Conservation (phyloP, 1,284 basidiomycete species). For the Apiotrichum veenhuisii region DNA sequence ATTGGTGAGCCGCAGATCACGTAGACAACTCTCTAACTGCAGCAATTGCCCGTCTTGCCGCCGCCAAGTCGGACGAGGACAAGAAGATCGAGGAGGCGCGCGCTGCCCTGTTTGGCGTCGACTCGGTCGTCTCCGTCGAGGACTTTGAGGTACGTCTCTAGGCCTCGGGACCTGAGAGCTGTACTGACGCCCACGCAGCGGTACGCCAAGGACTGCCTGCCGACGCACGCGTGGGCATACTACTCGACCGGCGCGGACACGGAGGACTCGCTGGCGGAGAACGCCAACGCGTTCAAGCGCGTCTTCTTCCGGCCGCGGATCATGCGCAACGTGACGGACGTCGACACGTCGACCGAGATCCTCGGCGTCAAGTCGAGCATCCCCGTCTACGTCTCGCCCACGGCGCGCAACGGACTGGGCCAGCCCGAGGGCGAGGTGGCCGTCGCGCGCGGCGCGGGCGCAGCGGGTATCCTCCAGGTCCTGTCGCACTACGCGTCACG, state of each 20-base stretch:
- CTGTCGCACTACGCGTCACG: conserved; percentile 51
- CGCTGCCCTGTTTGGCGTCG: conserved; percentile 28
- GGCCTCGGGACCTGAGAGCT: no score
- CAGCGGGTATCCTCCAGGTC: conserved; percentile 45
- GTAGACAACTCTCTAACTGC: neutral
- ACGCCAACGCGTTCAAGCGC: conserved; percentile 65
- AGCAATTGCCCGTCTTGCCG: neutral
- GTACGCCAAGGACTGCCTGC: conserved; percentile 63
- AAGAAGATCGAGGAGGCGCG: conserved; percentile 25
- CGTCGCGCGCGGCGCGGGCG: conserved; percentile 50
- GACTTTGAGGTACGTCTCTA: conserved; percentile 43
- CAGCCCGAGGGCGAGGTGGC: conserved; percentile 51
- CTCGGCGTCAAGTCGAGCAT: conserved; percentile 66
- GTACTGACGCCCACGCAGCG: conserved; percentile 9
- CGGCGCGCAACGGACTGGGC: conserved; percentile 52
- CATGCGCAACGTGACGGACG: conserved; percentile 63
- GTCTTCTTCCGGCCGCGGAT: conserved; percentile 79
- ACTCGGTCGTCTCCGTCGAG: conserved; percentile 31
- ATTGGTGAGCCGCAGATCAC: conserved; percentile 18
- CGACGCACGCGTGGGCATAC: conserved; percentile 69
- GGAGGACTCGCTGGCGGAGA: conserved; percentile 59
- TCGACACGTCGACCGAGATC: conserved; percentile 68
- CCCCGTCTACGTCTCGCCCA: conserved; percentile 76
- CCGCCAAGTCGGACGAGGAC: conserved; percentile 14
- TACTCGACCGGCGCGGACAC: conserved; percentile 77